These are phyloP conservation scores for Dothidotthia symphoricarpi DNA, from an alignment of 2,329 filamentous ascomycete genomes.

Conservation along the genomic window DNA sequence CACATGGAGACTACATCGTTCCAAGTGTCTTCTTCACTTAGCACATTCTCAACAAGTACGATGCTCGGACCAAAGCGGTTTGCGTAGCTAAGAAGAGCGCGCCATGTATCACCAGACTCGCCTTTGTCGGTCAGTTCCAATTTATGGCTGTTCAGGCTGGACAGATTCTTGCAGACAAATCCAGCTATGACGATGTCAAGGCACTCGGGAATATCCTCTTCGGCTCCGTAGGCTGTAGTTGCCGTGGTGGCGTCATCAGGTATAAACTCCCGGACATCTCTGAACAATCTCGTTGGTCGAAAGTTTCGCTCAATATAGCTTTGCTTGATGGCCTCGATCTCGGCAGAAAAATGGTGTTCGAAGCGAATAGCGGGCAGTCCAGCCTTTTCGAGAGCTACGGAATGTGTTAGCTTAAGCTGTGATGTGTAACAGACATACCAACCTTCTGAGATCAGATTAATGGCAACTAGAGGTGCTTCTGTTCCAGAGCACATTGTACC, in stretches of 20 bases:
- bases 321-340: slow-evolving; percentile 49
- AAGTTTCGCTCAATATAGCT: slow-evolving; percentile 51
- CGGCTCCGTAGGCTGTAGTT: slow-evolving; percentile 66
- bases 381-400: slow-evolving; percentile 17
- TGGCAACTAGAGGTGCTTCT: slow-evolving; percentile 67
- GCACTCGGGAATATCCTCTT: slow-evolving; percentile 54
- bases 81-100: slow-evolving; percentile 59
- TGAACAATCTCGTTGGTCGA: slow-evolving; percentile 43
- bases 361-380: slow-evolving; percentile 19
- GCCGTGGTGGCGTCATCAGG: slow-evolving; percentile 49
- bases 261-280: slow-evolving; percentile 49
- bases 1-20: slow-evolving; percentile 48
- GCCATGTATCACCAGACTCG: slow-evolving; percentile 66
- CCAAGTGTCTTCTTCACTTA: slow-evolving; percentile 56
- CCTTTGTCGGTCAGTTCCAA: slow-evolving; percentile 56
- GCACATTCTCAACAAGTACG: slow-evolving; percentile 72
- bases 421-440: too few relatives aligned
- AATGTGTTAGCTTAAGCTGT: too few relatives aligned
- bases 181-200: slow-evolving; percentile 69
- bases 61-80: slow-evolving; percentile 58
- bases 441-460: slow-evolving; percentile 55
- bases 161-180: slow-evolving; percentile 75
- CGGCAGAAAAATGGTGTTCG: slow-evolving; percentile 47
- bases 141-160: slow-evolving; percentile 58
- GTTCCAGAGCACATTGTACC: slow-evolving; percentile 79